Base-by-base conservation (phyloP, 768 basidiomycete genomes). In the Auricularia sp. region DNA sequence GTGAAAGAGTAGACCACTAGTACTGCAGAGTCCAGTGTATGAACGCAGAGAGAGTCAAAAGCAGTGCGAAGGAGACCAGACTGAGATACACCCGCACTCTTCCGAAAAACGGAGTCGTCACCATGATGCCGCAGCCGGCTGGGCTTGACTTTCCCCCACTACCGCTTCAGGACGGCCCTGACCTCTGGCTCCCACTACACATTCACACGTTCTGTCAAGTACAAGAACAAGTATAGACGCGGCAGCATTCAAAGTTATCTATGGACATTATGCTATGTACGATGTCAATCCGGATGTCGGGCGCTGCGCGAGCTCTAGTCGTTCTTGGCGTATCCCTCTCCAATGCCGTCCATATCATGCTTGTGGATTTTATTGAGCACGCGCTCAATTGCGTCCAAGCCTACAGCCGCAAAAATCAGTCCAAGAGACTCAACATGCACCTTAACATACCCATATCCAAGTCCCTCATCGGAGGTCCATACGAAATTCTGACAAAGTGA, bases 401-500 rank as follows among this genome's bases (percentile, higher is more conserved):
- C 89, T 87, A 68, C 34, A 35, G 33, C n/a, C 42, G 42, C 29
- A 29, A 29, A 29, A 29, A 29, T 29, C 29, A 29, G 29, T 29
- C 29, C 29, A 29, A 1, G 29, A 29, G 29, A 29, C 29, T 29
- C 29, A 29, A 29, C 29, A 29, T 29, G 29, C 29, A 12, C 43
- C 21, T 44, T 39, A 23, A 70, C 76, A 29, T 62, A 81, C 91
- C 93, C 77, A 80, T 86, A 68, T 94, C 88, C 53, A 94, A 82
- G 69, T 87, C 87, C 65, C 84, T 83, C 58, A 94, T 69, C 23
- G 90, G 88, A 5, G 91, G 91, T 0, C 91, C 91, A 71, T 93
- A 93, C 35, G 88, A 91, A 43, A 97, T 75, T 29, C 95, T 85
- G 33, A 97, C 87, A 68, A 90, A 97, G 72, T 90, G 87, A 75